Evolutionary conservation across 1,139 yeast genomes (phyloP), one percentile per base, ranked within the genome.

Genomic region (Taphrina wiesneri): DNA sequence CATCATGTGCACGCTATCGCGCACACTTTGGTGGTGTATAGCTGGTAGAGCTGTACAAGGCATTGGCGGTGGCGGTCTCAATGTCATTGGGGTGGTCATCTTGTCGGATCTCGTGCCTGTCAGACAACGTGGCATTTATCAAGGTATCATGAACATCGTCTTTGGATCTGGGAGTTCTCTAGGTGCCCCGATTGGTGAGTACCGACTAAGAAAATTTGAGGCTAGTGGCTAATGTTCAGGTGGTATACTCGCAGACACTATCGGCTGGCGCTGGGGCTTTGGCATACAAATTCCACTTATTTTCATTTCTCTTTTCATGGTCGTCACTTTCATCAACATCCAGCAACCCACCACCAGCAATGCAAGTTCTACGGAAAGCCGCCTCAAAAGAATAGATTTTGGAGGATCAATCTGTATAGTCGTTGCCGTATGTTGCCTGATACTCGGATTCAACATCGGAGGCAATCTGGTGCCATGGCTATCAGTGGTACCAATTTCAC

Each of bases 231-330:
- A 7, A 32, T 32, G 9, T 19, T 2, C 30, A 45, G 49, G 49
- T 46, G 96, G 96, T 11, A 73, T 86, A 46, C 77, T 90, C 36
- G 83, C 92, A 25, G 89, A 86, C 67, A 73, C 76, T n/a, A 80
- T 85, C 70, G 96, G 96, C 39, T 91, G 97, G 97, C 82, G 90
- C 73, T 82, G 81, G 73, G 87, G 86, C 1, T 86, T 86, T 72
- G 76, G 79, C 69, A 73, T 80, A 59, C 90, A 86, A 73, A 82
- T 84, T 1, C 97, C 97, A 0, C 76, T 89, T 41, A 85, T 90
- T 2, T 56, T 83, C 2, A 19, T 76, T 3, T 86, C 88, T 17
- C 78, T 81, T 66, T 75, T 73, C 56, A 54, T 52, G 65, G 61
- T 54, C 28, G 15, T 26, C n/a, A 49, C 54, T n/a, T 53, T 69